These are phyloP conservation scores for Isoetes engelmannii DNA, from an alignment of 83 land plant species.

Conservation along the genomic window DNA sequence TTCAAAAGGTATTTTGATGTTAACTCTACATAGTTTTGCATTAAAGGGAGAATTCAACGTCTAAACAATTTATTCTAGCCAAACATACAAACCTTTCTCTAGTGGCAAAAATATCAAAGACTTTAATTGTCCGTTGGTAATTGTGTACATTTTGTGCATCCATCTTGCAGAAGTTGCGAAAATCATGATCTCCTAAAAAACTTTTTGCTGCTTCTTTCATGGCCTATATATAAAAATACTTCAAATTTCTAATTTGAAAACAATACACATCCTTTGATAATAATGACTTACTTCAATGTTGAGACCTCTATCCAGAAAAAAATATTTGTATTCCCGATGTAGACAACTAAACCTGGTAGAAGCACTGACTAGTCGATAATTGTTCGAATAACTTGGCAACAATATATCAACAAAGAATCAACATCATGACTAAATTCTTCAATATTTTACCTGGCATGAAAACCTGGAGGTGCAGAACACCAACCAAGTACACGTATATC, in stretches of 20 bases:
- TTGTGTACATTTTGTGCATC: conserved; percentile 82
- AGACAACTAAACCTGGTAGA: conserved; percentile 77
- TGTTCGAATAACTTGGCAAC: too few relatives aligned
- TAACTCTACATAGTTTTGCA: neutral
- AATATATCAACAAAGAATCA: too few relatives aligned
- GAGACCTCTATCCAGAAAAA: conserved; percentile 61
- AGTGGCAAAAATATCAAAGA: conserved; percentile 48
- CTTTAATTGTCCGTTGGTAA: conserved; percentile 52
- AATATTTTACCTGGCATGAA: conserved; percentile 60
- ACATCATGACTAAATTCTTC: too few relatives aligned
- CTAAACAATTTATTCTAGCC: neutral
- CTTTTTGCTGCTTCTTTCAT: conserved; percentile 61
- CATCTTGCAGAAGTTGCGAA: conserved; percentile 95
- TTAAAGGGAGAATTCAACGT: neutral
- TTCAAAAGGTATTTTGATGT: neutral
- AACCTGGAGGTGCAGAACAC: conserved; percentile 62
- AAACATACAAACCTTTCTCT: conserved; percentile 37
- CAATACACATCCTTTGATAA: neutral
- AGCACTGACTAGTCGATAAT: too few relatives aligned
- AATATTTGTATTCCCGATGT: conserved; percentile 72
- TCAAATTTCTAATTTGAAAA: neutral
- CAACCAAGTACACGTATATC: conserved; percentile 90
- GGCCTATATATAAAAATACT: conserved; percentile 31
- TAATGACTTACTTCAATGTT: conserved; percentile 44
- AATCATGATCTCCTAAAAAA: conserved; percentile 84